Conservation (phyloP, 2,329 filamentous ascomycete species). For the Apiospora kogelbergensis region DNA sequence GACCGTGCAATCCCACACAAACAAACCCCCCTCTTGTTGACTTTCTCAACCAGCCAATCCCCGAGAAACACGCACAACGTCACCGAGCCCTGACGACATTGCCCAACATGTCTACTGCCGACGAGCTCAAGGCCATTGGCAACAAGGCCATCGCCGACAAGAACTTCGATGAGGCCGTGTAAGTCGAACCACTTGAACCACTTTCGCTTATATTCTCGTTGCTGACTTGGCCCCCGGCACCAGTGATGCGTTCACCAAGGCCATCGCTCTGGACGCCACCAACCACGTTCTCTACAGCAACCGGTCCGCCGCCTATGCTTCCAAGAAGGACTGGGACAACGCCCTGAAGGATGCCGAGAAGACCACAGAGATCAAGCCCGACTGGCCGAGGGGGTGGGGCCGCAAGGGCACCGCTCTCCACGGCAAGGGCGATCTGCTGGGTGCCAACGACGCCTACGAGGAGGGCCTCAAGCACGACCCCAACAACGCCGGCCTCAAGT, state of each 20-base stretch:
- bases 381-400: slow-evolving; percentile 97
- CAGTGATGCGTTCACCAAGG: slow-evolving; percentile 92
- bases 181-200: slow-evolving; percentile 45
- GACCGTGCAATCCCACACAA: not conserved
- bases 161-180: slow-evolving; percentile 96
- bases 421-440: slow-evolving; percentile 81
- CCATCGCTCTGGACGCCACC: slow-evolving; percentile 80
- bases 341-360: slow-evolving; percentile 90
- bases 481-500: slow-evolving; percentile 89
- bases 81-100: slow-evolving; percentile 5
- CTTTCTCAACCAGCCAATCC: not conserved
- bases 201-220: slow-evolving; percentile 13
- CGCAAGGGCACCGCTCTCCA: slow-evolving; percentile 91
- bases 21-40: not conserved
- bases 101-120: slow-evolving; percentile 56
- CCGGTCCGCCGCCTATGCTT: slow-evolving; percentile 84
- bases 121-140: slow-evolving; percentile 92
- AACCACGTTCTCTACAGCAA: slow-evolving; percentile 99
- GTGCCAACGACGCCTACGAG: slow-evolving; percentile 86
- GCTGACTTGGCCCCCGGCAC: slow-evolving; percentile 15
- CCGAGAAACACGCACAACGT: not conserved
- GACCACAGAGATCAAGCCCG: slow-evolving; percentile 90
- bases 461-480: slow-evolving; percentile 92
- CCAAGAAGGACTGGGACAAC: slow-evolving; percentile 82
- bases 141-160: slow-evolving; percentile 99